Conservation (phyloP, 2,329 filamentous ascomycete species). For the Aspergillus floridensis region DNA sequence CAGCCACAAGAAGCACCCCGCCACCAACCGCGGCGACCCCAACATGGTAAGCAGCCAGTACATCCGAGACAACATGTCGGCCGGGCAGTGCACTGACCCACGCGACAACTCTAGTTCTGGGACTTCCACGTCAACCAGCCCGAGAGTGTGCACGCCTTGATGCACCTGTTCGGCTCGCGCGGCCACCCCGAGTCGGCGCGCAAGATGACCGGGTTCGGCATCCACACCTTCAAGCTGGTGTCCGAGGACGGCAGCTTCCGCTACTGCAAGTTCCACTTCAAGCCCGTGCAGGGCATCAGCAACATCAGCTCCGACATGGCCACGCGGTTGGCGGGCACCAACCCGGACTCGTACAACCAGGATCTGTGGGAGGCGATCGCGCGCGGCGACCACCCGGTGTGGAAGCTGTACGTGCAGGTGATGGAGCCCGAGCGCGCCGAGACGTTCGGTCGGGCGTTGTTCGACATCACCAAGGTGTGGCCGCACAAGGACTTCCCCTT, state of each 20-base stretch:
- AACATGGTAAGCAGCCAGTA: constrained; percentile 45
- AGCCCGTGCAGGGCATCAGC: constrained; percentile 55
- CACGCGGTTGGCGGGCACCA: constrained; percentile 49
- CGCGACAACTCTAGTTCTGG: constrained; percentile 52
- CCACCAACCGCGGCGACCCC: constrained; percentile 63
- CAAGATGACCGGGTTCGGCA: constrained; percentile 55
- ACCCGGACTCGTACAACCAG: constrained; percentile 58
- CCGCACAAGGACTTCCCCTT: constrained; percentile 52
- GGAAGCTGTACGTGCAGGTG: constrained; percentile 55
- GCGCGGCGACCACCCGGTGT: constrained; percentile 56
- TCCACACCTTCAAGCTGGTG: constrained; percentile 34
- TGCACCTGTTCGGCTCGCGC: constrained; percentile 61
- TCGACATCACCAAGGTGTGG: constrained; percentile 59
- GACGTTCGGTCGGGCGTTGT: constrained; percentile 49
- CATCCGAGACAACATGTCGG: too few species aligned
- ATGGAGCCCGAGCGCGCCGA: constrained; percentile 54
- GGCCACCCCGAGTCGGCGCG: constrained; percentile 46
- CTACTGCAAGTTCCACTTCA: constrained; percentile 61
- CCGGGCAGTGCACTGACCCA: background rate
- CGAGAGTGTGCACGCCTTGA: constrained; percentile 59
- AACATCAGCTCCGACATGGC: constrained; percentile 56
- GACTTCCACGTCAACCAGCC: constrained; percentile 57
- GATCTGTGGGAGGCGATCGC: constrained; percentile 62
- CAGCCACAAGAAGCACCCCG: constrained; percentile 65
- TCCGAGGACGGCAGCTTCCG: constrained; percentile 50